phyloP scores from a whole-genome alignment of 768 basidiomycete genomes.

The Russula compacta region DNA sequence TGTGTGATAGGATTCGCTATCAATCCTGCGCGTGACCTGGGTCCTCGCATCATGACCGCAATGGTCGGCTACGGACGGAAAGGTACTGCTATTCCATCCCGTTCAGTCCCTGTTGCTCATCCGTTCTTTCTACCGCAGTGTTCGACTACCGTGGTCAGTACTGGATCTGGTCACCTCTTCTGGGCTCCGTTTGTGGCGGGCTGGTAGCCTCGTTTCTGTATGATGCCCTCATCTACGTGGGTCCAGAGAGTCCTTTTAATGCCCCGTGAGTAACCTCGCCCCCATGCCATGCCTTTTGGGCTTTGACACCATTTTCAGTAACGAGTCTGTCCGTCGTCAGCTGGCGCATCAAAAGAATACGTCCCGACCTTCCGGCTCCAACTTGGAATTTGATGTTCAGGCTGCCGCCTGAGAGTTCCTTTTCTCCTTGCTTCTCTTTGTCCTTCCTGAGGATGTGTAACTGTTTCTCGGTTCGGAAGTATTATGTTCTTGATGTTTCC shows the following conservation, averaged over 20 bases:
- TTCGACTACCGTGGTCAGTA: constrained; percentile 47
- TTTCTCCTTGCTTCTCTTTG: not conserved
- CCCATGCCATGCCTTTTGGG: not conserved
- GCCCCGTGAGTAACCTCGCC: constrained; percentile 35
- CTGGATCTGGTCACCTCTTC: constrained; percentile 63
- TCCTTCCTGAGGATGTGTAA: not conserved
- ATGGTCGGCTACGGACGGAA: constrained; percentile 65
- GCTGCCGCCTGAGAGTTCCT: not conserved
- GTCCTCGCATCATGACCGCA: constrained; percentile 57
- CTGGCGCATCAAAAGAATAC: not conserved
- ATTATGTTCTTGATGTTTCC: not conserved
- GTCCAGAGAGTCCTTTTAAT: constrained; percentile 46
- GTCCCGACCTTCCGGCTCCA: constrained; percentile 1
- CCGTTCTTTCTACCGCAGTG: constrained; percentile 19
- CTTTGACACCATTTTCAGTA: not conserved
- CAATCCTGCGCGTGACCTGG: constrained; percentile 67
- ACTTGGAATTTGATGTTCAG: not conserved
- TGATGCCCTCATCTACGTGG: constrained; percentile 49
- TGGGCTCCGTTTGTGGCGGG: constrained; percentile 52
- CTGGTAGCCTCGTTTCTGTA: constrained; percentile 47
- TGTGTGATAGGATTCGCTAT: constrained; percentile 40
- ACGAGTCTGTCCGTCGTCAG: not conserved
- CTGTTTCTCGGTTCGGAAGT: not conserved
- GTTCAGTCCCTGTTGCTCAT: not conserved
- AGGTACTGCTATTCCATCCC: constrained; percentile 20